Percentiles rank a stretch among this genome's conserved stretches.
These are phyloP conservation scores for Cyberlindnera veronae DNA, from an alignment of 805 yeast species.

Conservation along the genomic window DNA sequence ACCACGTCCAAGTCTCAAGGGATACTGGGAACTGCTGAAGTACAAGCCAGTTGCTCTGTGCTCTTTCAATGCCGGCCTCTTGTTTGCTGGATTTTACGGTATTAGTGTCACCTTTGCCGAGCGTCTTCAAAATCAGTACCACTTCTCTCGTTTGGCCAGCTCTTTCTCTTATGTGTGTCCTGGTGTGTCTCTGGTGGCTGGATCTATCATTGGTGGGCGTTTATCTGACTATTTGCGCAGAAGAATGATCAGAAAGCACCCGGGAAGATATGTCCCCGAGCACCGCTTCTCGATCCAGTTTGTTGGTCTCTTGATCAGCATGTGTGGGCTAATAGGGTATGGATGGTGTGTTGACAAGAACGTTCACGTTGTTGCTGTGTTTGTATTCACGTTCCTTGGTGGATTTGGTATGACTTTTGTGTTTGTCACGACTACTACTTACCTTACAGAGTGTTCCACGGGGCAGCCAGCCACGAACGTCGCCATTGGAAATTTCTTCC, in stretches of 20 bases:
- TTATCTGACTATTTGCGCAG: constrained; percentile 39
- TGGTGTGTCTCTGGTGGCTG: constrained; percentile 44
- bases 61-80: constrained; percentile 44
- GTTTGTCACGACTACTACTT: constrained; percentile 50
- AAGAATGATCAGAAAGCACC: constrained; percentile 18
- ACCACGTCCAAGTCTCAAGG: constrained; percentile 39
- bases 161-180: constrained; percentile 52
- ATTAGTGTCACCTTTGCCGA: constrained; percentile 48
- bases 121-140: constrained; percentile 36
- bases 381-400: constrained; percentile 41
- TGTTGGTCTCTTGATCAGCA: constrained; percentile 40
- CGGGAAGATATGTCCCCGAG: constrained; percentile 39
- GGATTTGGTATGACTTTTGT: constrained; percentile 58
- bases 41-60: constrained; percentile 44
- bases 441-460: constrained; percentile 47
- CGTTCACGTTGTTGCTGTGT: constrained; percentile 36
- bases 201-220: constrained; percentile 48
- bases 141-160: constrained; percentile 33
- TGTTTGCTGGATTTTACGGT: constrained; percentile 55
- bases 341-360: constrained; percentile 48
- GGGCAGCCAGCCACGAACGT: constrained; percentile 51
- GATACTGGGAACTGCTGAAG: constrained; percentile 35
- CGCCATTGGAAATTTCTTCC: constrained; percentile 49
- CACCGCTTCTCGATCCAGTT: constrained; percentile 42
- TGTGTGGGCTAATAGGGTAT: constrained; percentile 45